These are phyloP conservation scores for Nissolia schottii DNA, from an alignment of 306 rosid species.

Conservation along the genomic window DNA sequence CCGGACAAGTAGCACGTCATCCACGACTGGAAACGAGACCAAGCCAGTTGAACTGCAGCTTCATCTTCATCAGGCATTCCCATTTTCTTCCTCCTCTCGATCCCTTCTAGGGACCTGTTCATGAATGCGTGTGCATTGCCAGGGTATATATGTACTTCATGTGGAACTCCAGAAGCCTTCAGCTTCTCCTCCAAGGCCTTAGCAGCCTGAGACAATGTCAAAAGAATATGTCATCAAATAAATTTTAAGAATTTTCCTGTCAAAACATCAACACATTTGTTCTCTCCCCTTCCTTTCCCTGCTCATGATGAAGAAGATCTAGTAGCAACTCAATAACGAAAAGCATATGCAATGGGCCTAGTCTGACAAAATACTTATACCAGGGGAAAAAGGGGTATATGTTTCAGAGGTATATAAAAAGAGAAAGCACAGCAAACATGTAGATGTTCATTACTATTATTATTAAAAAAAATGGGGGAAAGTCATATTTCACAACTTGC, in stretches of 20 bases:
- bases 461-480: background rate
- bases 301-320: background rate
- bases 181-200: constrained; percentile 84
- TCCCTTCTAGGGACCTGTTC: constrained; percentile 85
- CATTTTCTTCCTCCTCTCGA: constrained; percentile 65
- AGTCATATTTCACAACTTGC: background rate
- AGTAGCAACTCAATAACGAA: background rate
- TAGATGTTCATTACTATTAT: background rate
- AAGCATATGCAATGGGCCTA: background rate
- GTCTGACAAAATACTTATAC: background rate
- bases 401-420: background rate
- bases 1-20: constrained; percentile 57
- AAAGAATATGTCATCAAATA: background rate
- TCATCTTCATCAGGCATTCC: constrained; percentile 74
- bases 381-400: background rate
- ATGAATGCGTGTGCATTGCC: constrained; percentile 85
- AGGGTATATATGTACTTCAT: constrained; percentile 73
- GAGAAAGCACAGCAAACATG: no score
- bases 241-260: background rate
- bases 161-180: constrained; percentile 76
- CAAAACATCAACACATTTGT: background rate
- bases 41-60: constrained; percentile 63
- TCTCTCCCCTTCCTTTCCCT: background rate
- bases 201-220: constrained; percentile 48
- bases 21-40: constrained; percentile 93